These are phyloP conservation scores for Phytophthora palmivora DNA, from an alignment of 352 stramenopile genomes.

Conservation along the genomic window DNA sequence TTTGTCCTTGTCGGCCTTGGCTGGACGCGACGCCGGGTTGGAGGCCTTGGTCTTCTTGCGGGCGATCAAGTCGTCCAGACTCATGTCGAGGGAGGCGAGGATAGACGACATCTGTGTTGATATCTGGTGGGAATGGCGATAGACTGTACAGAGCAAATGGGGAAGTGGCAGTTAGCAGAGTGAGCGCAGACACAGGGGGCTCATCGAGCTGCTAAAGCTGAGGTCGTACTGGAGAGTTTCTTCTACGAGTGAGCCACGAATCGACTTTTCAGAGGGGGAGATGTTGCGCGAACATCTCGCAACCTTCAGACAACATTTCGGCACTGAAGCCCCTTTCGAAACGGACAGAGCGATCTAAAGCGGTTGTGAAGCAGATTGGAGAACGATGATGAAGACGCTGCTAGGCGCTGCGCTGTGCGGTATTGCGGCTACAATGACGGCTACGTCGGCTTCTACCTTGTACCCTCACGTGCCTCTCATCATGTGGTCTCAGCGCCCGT, in stretches of 20 bases:
- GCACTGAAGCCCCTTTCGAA: conserved; percentile 11
- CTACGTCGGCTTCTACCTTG: conserved; percentile 31
- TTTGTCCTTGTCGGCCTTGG: conserved; percentile 41
- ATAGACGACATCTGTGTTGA: conserved; percentile 72
- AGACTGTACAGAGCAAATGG: conserved; percentile 3
- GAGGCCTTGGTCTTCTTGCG: conserved; percentile 72
- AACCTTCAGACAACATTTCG: conserved; percentile 21
- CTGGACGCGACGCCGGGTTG: conserved; percentile 58
- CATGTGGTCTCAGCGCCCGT: conserved; percentile 75
- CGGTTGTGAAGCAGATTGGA: conserved; percentile 16
- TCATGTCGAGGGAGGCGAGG: conserved; percentile 85
- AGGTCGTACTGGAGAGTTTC: conserved; percentile 30
- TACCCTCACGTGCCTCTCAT: conserved; percentile 66
- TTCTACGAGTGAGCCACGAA: conserved; percentile 38
- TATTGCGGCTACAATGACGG: conserved; percentile 18
- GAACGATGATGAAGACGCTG: conserved; percentile 40
- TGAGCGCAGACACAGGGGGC: neutral
- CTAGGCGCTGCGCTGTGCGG: conserved; percentile 38
- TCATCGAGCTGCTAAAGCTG: neutral
- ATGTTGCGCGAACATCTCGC: conserved; percentile 3
- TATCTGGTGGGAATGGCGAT: conserved; percentile 2
- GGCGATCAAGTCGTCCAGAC: conserved; percentile 82
- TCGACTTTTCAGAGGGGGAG: conserved; percentile 14
- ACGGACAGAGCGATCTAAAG: conserved; percentile 36
- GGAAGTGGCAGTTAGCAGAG: conserved; percentile 4